Evolutionary conservation across 371 early-diverging fungal genomes (phyloP).

Genomic region (Cokeromyces recurvatus): DNA sequence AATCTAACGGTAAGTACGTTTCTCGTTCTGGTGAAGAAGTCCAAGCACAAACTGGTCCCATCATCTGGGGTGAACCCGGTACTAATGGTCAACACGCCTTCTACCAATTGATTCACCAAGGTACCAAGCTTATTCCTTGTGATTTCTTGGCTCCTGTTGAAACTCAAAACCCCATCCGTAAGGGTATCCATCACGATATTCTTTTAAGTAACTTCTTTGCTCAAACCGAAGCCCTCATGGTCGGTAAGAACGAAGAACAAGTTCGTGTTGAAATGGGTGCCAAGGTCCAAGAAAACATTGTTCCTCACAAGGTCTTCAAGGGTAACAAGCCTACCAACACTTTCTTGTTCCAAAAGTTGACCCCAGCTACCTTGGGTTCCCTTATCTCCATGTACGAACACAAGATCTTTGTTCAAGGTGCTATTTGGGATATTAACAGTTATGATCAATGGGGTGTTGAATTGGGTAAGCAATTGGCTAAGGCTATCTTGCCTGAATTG

Average conservation of each 20-base stretch:
- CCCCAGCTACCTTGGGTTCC: slow-evolving; percentile 92
- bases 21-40: slow-evolving; percentile 77
- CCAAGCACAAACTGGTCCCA: slow-evolving; percentile 88
- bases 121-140: slow-evolving; percentile 92
- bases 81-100: slow-evolving; percentile 99
- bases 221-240: slow-evolving; percentile 97
- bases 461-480: slow-evolving; percentile 98
- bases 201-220: slow-evolving; percentile 98
- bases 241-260: slow-evolving; percentile 80
- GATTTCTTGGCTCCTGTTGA: slow-evolving; percentile 96
- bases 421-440: slow-evolving; percentile 97
- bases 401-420: slow-evolving; percentile 99
- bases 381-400: slow-evolving; percentile 98
- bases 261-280: slow-evolving; percentile 73
- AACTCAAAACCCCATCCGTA: slow-evolving; percentile 81
- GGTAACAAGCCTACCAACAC: slow-evolving; percentile 98
- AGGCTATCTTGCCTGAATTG: slow-evolving; percentile 90
- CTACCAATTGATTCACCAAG: slow-evolving; percentile 99
- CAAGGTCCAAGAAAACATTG: slow-evolving; percentile 61
- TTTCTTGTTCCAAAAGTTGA: slow-evolving; percentile 88
- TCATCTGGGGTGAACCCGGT: slow-evolving; percentile 99
- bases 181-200: slow-evolving; percentile 86
- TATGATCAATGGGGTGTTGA: slow-evolving; percentile 99
- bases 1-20: slow-evolving; percentile 98
- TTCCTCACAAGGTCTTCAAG: slow-evolving; percentile 90